Evolutionary conservation across 2,329 filamentous ascomycete species (phyloP).

Genomic region (Thielaviopsis ethacetica): DNA sequence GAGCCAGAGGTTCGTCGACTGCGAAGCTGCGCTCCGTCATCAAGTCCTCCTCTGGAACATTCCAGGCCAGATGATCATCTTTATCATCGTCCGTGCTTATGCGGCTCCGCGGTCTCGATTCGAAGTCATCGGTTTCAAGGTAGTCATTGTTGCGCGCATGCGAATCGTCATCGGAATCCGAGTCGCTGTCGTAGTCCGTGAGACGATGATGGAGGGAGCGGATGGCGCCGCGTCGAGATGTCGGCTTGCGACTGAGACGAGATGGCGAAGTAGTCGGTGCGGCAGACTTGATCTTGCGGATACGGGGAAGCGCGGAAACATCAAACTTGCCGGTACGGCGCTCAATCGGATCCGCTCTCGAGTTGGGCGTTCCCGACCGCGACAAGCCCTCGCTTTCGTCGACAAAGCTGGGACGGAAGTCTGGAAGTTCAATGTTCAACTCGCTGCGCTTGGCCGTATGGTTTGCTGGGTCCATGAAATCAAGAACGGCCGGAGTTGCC

Average conservation of each 20-base stretch:
- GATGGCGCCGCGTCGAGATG: slow-evolving; percentile 42
- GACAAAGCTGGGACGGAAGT: slow-evolving; percentile 12
- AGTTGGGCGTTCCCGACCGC: slow-evolving; percentile 48
- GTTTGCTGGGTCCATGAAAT: slow-evolving; percentile 67
- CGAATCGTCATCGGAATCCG: slow-evolving; percentile 69
- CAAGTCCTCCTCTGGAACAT: slow-evolving; percentile 42
- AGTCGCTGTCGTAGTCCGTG: slow-evolving; percentile 32
- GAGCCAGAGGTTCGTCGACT: slow-evolving; percentile 37
- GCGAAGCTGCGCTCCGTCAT: slow-evolving; percentile 60
- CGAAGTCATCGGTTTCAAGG: slow-evolving; percentile 69
- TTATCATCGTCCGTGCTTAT: slow-evolving; percentile 47
- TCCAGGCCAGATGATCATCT: slow-evolving; percentile 32
- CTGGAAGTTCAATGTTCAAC: slow-evolving; percentile 50
- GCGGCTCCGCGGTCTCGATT: slow-evolving; percentile 66
- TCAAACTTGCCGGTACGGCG: slow-evolving; percentile 39
- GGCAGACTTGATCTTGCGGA: slow-evolving; percentile 47
- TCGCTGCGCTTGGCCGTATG: slow-evolving; percentile 66
- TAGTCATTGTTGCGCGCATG: slow-evolving; percentile 35
- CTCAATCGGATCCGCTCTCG: slow-evolving; percentile 44
- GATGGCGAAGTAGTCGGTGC: slow-evolving; percentile 20
- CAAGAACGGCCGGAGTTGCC: slow-evolving; percentile 62
- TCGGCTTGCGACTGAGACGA: slow-evolving; percentile 32
- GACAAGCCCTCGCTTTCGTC: slow-evolving; percentile 38
- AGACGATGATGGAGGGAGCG: slow-evolving; percentile 60
- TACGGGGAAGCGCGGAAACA: slow-evolving; percentile 49